phyloP scores from a whole-genome alignment of 2,329 filamentous ascomycete genomes.

The Diaporthe amygdali region DNA sequence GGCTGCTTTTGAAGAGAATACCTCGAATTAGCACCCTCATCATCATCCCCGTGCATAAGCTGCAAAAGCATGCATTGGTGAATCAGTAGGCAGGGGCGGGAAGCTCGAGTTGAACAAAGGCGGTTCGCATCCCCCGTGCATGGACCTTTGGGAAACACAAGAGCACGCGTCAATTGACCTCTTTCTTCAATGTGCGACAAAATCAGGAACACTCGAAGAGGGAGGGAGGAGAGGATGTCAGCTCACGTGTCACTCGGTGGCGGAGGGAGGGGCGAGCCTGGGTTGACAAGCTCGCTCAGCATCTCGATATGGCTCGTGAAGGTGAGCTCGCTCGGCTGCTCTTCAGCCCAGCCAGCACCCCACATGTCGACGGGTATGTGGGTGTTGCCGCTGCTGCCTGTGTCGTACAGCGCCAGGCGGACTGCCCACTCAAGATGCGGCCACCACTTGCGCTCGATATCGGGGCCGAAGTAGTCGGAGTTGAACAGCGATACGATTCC shows the following conservation, averaged over 20 bases:
- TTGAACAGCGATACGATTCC: conserved; percentile 66
- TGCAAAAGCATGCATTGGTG: conserved; percentile 7
- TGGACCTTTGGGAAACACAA: conserved; percentile 6
- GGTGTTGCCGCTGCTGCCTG: conserved; percentile 46
- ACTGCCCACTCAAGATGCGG: conserved; percentile 66
- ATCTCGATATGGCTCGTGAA: conserved; percentile 53
- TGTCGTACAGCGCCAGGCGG: conserved; percentile 63
- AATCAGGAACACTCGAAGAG: not conserved
- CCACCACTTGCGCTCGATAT: conserved; percentile 57
- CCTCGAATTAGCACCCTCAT: not conserved
- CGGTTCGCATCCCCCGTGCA: not conserved
- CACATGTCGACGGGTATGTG: conserved; percentile 62
- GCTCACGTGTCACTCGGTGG: conserved; percentile 23
- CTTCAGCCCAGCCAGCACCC: conserved; percentile 54
- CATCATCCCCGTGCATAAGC: conserved; percentile 17
- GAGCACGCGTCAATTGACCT: conserved; percentile 19
- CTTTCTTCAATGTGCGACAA: not conserved
- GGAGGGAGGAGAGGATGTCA: not conserved
- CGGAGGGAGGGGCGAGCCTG: conserved; percentile 6
- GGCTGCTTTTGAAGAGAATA: not conserved
- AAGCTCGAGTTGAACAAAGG: not conserved
- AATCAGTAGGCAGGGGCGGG: not conserved
- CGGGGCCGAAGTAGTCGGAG: conserved; percentile 51
- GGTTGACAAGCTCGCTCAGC: conserved; percentile 44
- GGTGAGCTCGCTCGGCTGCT: conserved; percentile 34